Evolutionary conservation across 1,284 basidiomycete species (phyloP).

Genomic region (Veloporphyrellus conicus): DNA sequence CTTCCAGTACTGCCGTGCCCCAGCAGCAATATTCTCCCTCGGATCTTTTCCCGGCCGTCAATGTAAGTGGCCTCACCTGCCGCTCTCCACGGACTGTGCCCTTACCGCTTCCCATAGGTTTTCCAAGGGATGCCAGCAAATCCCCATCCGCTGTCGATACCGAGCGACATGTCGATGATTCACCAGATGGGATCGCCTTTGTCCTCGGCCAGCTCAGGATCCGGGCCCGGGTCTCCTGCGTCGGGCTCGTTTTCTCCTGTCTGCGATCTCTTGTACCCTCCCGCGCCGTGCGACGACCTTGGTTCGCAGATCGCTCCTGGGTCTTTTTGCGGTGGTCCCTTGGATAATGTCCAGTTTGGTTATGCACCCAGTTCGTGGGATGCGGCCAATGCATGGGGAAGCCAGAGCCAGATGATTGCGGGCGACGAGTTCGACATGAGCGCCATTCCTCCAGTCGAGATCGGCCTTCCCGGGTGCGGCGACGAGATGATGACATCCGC

Average conservation of each 20-base stretch:
- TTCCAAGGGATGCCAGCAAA: conserved; percentile 25
- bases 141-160: conserved; percentile 32
- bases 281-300: conserved; percentile 16
- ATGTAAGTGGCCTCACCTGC: conserved; percentile 20
- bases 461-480: conserved; percentile 37
- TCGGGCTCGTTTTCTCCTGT: conserved; percentile 28
- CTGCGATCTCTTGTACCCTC: conserved; percentile 22
- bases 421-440: conserved; percentile 47
- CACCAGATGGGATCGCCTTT: conserved; percentile 29
- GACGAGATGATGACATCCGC: conserved; percentile 17
- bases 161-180: conserved; percentile 22
- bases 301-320: conserved; percentile 12
- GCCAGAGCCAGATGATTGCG: conserved; percentile 34
- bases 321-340: conserved; percentile 18
- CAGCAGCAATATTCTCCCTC: conserved; percentile 27
- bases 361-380: conserved; percentile 44
- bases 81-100: neutral
- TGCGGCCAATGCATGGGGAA: conserved; percentile 31
- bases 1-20: conserved; percentile 35
- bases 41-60: conserved; percentile 21
- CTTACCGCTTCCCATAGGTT: conserved; percentile 19
- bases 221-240: conserved; percentile 32
- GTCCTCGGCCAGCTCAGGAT: conserved; percentile 31
- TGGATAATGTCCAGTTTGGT: conserved; percentile 27
- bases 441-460: conserved; percentile 45